phyloP scores from a whole-genome alignment of 2,329 filamentous ascomycete species.

The Calonectria honghensis region DNA sequence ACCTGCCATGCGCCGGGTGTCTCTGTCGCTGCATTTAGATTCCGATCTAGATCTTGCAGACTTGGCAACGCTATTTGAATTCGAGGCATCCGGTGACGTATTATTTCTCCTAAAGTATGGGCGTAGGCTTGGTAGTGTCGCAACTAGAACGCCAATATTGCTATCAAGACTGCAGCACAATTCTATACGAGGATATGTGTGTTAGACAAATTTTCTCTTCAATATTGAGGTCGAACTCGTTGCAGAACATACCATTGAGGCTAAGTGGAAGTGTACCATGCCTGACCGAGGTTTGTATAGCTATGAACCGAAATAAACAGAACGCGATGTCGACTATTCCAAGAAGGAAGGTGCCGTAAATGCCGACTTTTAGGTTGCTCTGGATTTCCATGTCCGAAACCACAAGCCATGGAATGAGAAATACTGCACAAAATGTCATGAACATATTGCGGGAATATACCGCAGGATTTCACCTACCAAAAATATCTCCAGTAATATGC shows the following conservation, averaged over 20 bases:
- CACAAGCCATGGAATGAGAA: conserved; percentile 13
- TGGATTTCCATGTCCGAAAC: conserved; percentile 9
- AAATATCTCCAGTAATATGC: conserved; percentile 41
- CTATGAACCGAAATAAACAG: conserved; percentile 1
- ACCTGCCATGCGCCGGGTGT: not conserved
- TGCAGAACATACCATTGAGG: not conserved
- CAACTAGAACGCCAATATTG: conserved; percentile 4
- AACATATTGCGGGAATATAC: no score
- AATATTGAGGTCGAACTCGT: not conserved
- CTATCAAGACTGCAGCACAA: conserved; percentile 1
- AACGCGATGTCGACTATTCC: conserved; percentile 1
- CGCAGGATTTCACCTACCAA: conserved; percentile 14
- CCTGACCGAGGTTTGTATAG: not conserved
- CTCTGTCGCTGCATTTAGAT: not conserved
- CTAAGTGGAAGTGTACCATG: not conserved
- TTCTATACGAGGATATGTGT: not conserved
- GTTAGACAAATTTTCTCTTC: not conserved
- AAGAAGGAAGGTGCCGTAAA: conserved; percentile 8
- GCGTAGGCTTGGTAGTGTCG: not conserved
- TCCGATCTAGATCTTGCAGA: not conserved
- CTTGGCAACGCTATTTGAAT: not conserved
- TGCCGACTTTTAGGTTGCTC: not conserved
- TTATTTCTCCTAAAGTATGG: not conserved
- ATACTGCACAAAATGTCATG: not conserved
- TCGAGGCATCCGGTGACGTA: not conserved